Conservation (phyloP, 768 basidiomycete species). For the Rhodotorula kratochvilovae region DNA sequence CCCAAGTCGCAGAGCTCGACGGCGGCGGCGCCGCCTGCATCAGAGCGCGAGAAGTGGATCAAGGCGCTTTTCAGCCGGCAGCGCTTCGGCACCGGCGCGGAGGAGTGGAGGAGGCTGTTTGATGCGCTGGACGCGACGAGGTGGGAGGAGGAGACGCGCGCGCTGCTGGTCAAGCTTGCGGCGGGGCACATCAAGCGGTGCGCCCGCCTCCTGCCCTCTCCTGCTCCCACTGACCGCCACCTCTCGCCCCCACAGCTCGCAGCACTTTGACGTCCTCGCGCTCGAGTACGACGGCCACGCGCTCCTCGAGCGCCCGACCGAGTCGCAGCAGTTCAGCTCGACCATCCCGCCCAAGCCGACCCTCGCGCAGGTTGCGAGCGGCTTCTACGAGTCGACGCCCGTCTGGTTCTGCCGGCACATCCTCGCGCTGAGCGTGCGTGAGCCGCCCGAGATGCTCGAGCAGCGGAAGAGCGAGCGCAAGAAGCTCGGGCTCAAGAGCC, state of each 20-base stretch:
- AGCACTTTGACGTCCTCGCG: not conserved
- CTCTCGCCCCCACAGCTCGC: not conserved
- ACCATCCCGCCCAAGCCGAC: not conserved
- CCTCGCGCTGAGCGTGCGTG: not conserved
- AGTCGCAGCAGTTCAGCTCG: not conserved
- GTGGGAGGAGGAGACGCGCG: not conserved
- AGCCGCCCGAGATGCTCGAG: slow-evolving; percentile 1
- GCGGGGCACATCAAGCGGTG: not conserved
- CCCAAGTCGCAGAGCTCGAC: not conserved
- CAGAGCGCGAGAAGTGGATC: slow-evolving; percentile 1
- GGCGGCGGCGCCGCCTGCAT: not conserved
- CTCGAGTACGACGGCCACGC: not conserved
- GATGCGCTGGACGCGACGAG: not conserved
- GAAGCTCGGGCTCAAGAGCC: not conserved
- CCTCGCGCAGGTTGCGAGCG: not conserved
- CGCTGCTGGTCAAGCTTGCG: not conserved
- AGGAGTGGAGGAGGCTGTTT: not conserved
- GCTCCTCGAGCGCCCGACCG: not conserved
- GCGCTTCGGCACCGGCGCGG: not conserved
- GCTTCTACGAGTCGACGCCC: not conserved
- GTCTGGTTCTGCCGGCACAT: not conserved
- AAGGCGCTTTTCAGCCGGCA: not conserved
- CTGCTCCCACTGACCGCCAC: not conserved
- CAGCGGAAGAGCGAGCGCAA: not conserved
- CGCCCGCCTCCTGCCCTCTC: not conserved